Percentiles rank a stretch among this genome's conserved stretches.
phyloP scores from a whole-genome alignment of 1,284 basidiomycete species.

The Microstroma glucosiphilum region DNA sequence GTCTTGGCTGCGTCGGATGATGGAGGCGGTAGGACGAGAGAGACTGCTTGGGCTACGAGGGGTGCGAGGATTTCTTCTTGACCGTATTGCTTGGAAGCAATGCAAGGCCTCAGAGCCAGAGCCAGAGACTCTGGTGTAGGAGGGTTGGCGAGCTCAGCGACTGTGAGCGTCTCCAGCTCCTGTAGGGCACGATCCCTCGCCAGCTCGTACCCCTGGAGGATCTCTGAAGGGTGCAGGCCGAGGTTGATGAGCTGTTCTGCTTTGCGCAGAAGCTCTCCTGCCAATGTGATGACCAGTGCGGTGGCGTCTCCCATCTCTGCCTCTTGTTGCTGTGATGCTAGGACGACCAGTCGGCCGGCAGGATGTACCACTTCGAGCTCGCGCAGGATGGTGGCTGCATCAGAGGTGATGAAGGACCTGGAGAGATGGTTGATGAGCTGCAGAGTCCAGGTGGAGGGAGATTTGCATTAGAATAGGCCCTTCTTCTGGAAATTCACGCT shows the following conservation, averaged over 20 bases:
- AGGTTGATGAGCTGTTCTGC: constrained; percentile 87
- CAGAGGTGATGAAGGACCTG: constrained; percentile 90
- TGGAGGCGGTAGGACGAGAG: constrained; percentile 49
- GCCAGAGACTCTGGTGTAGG: constrained; percentile 71
- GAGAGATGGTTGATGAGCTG: constrained; percentile 65
- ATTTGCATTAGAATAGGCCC: neutral
- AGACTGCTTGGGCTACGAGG: constrained; percentile 84
- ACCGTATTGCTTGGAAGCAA: constrained; percentile 96
- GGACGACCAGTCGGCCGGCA: constrained; percentile 91
- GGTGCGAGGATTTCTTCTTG: constrained; percentile 74
- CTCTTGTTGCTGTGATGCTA: constrained; percentile 96
- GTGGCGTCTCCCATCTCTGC: constrained; percentile 95
- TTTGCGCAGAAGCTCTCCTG: constrained; percentile 89
- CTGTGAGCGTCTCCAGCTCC: constrained; percentile 65
- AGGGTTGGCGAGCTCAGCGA: constrained; percentile 64
- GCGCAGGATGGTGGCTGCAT: constrained; percentile 96
- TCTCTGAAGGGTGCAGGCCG: constrained; percentile 84
- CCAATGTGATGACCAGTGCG: constrained; percentile 89
- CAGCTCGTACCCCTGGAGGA: constrained; percentile 91
- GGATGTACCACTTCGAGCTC: constrained; percentile 97
- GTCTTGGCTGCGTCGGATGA: constrained; percentile 52
- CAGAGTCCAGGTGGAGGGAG: neutral
- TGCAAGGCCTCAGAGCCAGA: constrained; percentile 76
- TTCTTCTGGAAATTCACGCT: neutral
- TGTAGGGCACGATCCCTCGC: constrained; percentile 77